Evolutionary conservation across 2,329 filamentous ascomycete species (phyloP).

Genomic region (Arthrobotrys sphaeroides): DNA sequence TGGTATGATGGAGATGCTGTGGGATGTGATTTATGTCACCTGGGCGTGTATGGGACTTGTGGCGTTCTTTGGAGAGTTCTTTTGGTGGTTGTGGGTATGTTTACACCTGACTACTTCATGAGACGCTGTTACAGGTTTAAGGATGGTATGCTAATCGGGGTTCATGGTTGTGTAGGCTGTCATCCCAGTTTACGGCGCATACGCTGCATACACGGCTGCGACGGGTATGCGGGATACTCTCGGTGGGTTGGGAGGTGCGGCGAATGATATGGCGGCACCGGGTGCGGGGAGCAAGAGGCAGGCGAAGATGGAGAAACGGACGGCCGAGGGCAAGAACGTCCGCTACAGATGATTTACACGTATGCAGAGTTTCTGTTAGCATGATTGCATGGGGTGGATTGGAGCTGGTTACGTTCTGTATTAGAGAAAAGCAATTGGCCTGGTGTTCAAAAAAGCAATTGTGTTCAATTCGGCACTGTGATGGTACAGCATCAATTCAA

Average conservation of each 20-base stretch:
- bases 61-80: conserved; percentile 81
- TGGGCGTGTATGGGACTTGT: conserved; percentile 80
- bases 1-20: conserved; percentile 97
- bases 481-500: no score
- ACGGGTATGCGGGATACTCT: conserved; percentile 64
- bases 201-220: conserved; percentile 63
- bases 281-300: conserved; percentile 66
- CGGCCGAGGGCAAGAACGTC: conserved; percentile 35
- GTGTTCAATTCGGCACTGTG: no score
- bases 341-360: conserved; percentile 43
- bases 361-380: neutral
- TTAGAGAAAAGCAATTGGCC: no score
- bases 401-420: no score
- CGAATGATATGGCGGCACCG: conserved; percentile 57
- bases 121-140: neutral
- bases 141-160: neutral
- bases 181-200: conserved; percentile 65
- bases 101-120: neutral
- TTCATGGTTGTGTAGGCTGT: conserved; percentile 57
- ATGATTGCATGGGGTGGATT: no score
- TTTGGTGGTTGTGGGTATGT: conserved; percentile 71
- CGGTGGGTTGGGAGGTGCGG: conserved; percentile 59
- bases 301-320: conserved; percentile 66
- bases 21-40: conserved; percentile 94
- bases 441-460: no score